Conservation (phyloP, 208 protist species). For the Balamuthia mandrillaris region DNA sequence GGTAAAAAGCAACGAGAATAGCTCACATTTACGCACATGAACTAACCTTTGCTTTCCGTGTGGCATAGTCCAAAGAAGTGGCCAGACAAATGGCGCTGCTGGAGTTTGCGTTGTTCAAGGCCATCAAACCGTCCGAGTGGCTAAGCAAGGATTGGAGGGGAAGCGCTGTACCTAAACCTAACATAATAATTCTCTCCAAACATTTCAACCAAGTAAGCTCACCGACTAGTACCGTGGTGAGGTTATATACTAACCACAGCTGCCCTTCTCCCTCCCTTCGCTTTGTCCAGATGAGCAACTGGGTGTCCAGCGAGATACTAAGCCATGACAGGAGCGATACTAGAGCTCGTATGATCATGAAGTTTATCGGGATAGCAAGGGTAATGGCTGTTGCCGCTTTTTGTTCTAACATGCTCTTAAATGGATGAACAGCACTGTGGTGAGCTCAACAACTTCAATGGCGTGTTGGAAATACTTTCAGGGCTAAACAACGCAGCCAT, state of each 20-base stretch:
- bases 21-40: neutral
- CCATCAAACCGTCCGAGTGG: neutral
- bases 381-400: neutral
- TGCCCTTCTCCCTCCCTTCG: neutral
- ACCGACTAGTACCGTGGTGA: neutral
- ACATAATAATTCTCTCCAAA: neutral
- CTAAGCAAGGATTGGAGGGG: neutral
- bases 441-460: conserved; percentile 8
- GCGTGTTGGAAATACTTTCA: conserved; percentile 7
- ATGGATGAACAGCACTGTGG: neutral
- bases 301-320: neutral
- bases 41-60: neutral
- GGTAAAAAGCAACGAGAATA: neutral
- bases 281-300: neutral
- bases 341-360: neutral
- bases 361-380: neutral
- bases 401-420: neutral
- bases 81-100: neutral
- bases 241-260: neutral
- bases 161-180: neutral
- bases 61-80: neutral
- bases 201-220: neutral
- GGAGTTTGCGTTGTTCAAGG: neutral
- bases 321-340: neutral
- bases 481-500: conserved; percentile 32